Base-by-base conservation (phyloP, 1,284 basidiomycete species). In the Ustanciosporium gigantosporum region DNA sequence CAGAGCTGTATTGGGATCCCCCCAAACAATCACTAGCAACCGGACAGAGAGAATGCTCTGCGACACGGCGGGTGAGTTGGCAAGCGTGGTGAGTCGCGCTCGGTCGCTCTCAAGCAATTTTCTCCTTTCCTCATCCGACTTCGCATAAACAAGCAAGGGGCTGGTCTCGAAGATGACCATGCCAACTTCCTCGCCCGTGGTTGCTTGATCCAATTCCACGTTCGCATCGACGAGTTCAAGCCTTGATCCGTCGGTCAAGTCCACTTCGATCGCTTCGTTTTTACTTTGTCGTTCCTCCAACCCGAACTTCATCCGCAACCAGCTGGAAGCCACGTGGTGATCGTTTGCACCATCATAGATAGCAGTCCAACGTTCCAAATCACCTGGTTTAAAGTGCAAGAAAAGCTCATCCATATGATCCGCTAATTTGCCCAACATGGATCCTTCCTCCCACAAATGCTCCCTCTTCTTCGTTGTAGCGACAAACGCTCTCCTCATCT, bases 261-360 rank as follows among this genome's bases (percentile, higher is more conserved):
- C 49, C 24, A 64, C 25, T 20, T 53, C 46, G 24, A 57, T 32
- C 21, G 8, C 11, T 23, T 37, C 19, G 21, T 24, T 24, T n/a
- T 29, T n/a, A 19, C 20, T 11, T n/a, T 5, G 11, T 5, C 14
- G 14, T 11, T 11, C 4, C 8, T 5, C 25, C 14, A 58, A 46
- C 2, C 60, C 60, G 15, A 68, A 52, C 21, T 68, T 68, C 46
- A 50, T 41, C 3, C 66, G 51, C 13, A 68, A 41, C 66, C 66
- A 68, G 23, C 52, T 46, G 4, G 66, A 65, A 1, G 56, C 61
- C 3, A 58, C 53, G n/a, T n/a, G n/a, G 11, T 57, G 53, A 29
- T 50, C 41, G 19, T 41, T 32, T 8, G 60, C 47, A 6, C 53
- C 56, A 3, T 41, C 47, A 32, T 56, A 56, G 14, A 59, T 35